Evolutionary conservation across 345 rosid species (phyloP).

Genomic region (Rhodomyrtus tomentosa): DNA sequence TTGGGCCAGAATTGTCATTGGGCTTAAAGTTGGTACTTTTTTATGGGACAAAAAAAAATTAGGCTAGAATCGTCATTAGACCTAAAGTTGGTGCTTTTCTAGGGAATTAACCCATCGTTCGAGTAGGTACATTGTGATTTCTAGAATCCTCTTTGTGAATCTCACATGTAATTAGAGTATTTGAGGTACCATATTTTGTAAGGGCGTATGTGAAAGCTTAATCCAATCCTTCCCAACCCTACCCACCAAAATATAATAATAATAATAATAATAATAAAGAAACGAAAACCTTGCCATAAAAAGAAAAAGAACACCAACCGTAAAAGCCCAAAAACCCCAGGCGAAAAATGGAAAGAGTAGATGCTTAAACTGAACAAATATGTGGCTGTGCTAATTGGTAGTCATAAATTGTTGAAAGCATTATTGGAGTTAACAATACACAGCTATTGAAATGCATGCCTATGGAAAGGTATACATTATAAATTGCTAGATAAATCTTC

Average conservation of each 20-base stretch:
- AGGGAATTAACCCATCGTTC: too few relatives aligned
- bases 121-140: background rate
- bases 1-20: too few relatives aligned
- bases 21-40: too few relatives aligned
- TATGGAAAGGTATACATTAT: background rate
- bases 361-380: background rate
- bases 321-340: background rate
- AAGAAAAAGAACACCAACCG: background rate
- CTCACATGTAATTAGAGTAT: background rate
- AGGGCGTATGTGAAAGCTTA: background rate
- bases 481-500: background rate
- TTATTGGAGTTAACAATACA: background rate
- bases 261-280: background rate
- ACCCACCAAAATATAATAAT: too few relatives aligned
- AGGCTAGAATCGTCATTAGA: too few relatives aligned
- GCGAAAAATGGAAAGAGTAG: background rate
- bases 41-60: too few relatives aligned
- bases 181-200: background rate
- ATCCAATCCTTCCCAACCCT: background rate
- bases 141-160: background rate
- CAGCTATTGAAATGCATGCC: background rate
- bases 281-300: background rate
- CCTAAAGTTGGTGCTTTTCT: too few relatives aligned
- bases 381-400: background rate
- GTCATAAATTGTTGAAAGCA: background rate